A percentile compares a stretch with the other conserved stretches of the same genome.
phyloP scores from a whole-genome alignment of 2,329 filamentous ascomycete genomes.

The Phaeophleospora eucalypticola region DNA sequence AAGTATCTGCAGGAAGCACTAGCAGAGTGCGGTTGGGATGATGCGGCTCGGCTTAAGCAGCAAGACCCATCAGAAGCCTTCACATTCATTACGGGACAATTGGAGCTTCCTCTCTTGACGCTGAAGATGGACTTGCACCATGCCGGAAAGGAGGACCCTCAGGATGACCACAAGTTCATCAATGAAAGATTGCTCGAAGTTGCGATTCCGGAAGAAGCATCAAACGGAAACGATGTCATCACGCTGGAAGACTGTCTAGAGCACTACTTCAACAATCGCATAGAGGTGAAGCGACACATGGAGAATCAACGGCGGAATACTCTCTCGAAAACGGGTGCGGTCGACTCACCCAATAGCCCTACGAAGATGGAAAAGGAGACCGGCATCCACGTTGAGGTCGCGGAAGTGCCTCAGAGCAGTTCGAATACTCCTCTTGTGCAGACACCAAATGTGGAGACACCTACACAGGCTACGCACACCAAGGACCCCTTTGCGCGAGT shows the following conservation, averaged over 20 bases:
- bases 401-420: slow-evolving; percentile 33
- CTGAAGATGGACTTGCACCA: slow-evolving; percentile 94
- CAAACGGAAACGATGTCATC: slow-evolving; percentile 57
- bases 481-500: slow-evolving; percentile 31
- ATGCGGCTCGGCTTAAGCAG: slow-evolving; percentile 71
- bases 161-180: slow-evolving; percentile 90
- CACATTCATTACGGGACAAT: slow-evolving; percentile 84
- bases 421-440: slow-evolving; percentile 31
- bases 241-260: slow-evolving; percentile 89
- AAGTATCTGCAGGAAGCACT: slow-evolving; percentile 77
- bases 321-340: slow-evolving; percentile 44
- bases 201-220: slow-evolving; percentile 71
- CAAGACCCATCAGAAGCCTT: slow-evolving; percentile 97
- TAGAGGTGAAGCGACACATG: slow-evolving; percentile 79
- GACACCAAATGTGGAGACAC: slow-evolving; percentile 17
- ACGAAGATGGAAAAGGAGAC: slow-evolving; percentile 31
- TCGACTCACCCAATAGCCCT: slow-evolving; percentile 4
- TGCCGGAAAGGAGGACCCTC: slow-evolving; percentile 74
- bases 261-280: slow-evolving; percentile 88
- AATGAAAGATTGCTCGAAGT: slow-evolving; percentile 88
- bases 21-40: slow-evolving; percentile 81
- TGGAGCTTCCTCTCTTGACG: slow-evolving; percentile 81
- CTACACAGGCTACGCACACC: slow-evolving; percentile 19
- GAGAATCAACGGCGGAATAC: slow-evolving; percentile 56
- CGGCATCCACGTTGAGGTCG: slow-evolving; percentile 41